Evolutionary conservation across 352 stramenopile genomes (phyloP).

Genomic region (Phytophthora idaei): DNA sequence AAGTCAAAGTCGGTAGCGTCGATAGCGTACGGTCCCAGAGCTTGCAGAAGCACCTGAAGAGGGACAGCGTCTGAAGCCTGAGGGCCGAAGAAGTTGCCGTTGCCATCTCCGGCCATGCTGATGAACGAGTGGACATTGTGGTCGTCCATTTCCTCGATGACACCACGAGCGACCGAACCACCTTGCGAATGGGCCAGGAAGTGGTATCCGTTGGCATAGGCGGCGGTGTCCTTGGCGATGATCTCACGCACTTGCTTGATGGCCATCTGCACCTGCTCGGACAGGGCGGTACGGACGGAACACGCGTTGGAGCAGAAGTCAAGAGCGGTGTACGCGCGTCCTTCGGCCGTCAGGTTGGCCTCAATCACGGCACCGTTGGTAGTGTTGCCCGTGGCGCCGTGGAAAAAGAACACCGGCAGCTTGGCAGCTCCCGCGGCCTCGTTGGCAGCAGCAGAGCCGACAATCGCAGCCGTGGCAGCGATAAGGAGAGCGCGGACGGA

Average conservation of each 20-base stretch:
- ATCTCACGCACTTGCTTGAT: constrained; percentile 49
- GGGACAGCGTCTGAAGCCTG: constrained; percentile 41
- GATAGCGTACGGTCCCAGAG: constrained; percentile 40
- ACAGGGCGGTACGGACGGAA: constrained; percentile 39
- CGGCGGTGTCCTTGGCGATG: constrained; percentile 27
- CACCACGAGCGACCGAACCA: constrained; percentile 44
- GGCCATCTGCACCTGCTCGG: constrained; percentile 47
- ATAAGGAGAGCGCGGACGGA: constrained; percentile 26
- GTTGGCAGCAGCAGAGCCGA: constrained; percentile 18
- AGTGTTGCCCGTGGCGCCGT: constrained; percentile 44
- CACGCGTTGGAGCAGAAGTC: constrained; percentile 53
- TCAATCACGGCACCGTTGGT: constrained; percentile 38
- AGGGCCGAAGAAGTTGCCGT: constrained; percentile 60
- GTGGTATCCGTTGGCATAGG: constrained; percentile 56
- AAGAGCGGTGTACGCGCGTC: constrained; percentile 45
- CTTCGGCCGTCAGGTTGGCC: constrained; percentile 42
- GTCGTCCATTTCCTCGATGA: constrained; percentile 65
- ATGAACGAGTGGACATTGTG: constrained; percentile 57
- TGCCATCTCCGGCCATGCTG: constrained; percentile 47
- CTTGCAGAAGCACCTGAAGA: constrained; percentile 40
- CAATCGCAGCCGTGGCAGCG: constrained; percentile 11
- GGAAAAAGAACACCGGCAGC: constrained; percentile 63
- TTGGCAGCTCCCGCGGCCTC: constrained; percentile 33
- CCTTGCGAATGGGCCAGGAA: constrained; percentile 60
- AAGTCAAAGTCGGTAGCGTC: constrained; percentile 43